These are phyloP conservation scores for Theobroma grandiflorum DNA, from an alignment of 441 rosid genomes.

Conservation along the genomic window DNA sequence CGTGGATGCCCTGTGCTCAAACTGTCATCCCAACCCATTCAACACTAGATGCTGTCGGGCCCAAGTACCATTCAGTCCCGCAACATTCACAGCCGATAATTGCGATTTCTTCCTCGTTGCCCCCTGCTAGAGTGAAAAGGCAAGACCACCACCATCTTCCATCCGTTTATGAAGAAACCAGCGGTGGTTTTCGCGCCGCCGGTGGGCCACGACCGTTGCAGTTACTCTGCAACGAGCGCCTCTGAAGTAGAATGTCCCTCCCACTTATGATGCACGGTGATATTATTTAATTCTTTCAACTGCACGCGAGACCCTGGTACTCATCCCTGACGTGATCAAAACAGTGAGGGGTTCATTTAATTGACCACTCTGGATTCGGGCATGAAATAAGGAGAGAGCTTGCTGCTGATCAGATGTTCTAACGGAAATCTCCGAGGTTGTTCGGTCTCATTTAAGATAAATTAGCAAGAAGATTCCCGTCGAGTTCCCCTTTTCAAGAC, in stretches of 20 bases:
- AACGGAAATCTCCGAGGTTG: neutral
- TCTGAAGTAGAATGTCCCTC: constrained; percentile 28
- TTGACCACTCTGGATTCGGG: neutral
- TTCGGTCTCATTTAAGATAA: neutral
- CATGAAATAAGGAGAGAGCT: neutral
- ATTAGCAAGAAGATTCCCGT: constrained; percentile 7
- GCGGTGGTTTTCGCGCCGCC: constrained; percentile 48
- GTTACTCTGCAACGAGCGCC: constrained; percentile 65
- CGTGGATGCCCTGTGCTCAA: constrained; percentile 32
- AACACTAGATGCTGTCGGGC: constrained; percentile 37
- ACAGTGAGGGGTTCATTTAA: neutral
- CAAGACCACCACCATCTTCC: constrained; percentile 61
- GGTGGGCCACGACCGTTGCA: constrained; percentile 61
- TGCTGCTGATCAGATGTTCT: neutral
- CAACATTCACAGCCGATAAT: constrained; percentile 58
- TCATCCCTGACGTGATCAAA: neutral
- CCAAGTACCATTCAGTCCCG: constrained; percentile 47
- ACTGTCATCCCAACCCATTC: constrained; percentile 35
- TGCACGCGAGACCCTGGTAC: neutral
- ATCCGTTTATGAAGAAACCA: constrained; percentile 50
- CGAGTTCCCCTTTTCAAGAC: neutral
- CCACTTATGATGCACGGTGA: neutral
- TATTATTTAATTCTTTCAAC: constrained; percentile 33
- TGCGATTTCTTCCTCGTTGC: constrained; percentile 46
- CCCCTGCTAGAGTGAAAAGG: constrained; percentile 46